Base-by-base conservation (phyloP, 2,329 filamentous ascomycete species). In the Arthrobotrys iridis region DNA sequence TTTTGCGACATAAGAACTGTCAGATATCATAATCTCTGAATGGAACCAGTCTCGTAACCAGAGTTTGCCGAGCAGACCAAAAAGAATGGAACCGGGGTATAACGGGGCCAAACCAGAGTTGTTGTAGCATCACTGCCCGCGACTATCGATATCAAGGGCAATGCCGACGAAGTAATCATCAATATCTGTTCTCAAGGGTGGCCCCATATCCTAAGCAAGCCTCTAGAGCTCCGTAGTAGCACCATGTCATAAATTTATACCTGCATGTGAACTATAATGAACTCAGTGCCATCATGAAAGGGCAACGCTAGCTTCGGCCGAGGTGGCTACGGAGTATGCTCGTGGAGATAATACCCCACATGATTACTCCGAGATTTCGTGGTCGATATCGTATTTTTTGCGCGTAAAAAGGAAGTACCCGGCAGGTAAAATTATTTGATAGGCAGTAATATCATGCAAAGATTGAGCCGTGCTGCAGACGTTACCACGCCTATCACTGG, bases 291-390 rank as follows among this genome's bases (percentile, higher is more conserved):
- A n/a, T n/a, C n/a, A n/a, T 7, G 50, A n/a, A 37, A 35, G 11
- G 33, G 30, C 48, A 18, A 55, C 28, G 18, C n/a, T 15, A 35
- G 6, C 3, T 55, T 55, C 50, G 50, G 50, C 50, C 50, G 50
- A 55, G 37, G 50, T 46, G 3, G 40, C n/a, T 33, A 37, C 50
- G 50, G 50, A 55, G 50, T 55, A 55, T 0, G 8, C n/a, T 37
- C 15, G 50, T 55, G 50, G 50, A 24, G 45, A 30, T 46, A 26
- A 11, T 26, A 26, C 50, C 50, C 50, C 50, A 18, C 50, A 13
- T 5, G 15, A 24, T 1, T 37, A 37, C 50, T 55, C 50, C 50
- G 50, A 55, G 15, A 37, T 55, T 7, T 3, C 30, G 8, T 8
- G 0, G 7, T 22, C 18, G 8, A 43, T 20, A 24, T 55, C 50